Base-by-base conservation (phyloP, 192 early-diverging fungal species). In the Coemansia sp. region DNA sequence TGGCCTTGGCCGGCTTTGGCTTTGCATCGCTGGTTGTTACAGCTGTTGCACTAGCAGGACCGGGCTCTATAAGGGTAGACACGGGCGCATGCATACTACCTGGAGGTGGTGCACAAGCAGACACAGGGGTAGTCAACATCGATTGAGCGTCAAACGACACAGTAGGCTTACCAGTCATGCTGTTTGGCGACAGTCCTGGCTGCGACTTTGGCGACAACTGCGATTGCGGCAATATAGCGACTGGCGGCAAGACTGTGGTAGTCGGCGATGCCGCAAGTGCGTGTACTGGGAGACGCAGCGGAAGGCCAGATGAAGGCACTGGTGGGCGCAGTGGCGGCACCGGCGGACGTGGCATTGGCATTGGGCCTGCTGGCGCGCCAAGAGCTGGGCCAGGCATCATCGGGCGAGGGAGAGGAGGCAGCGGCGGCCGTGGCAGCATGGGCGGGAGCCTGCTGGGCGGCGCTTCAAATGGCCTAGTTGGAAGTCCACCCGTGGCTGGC, bases 161-260 rank as follows among this genome's bases (percentile, higher is more conserved):
- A 72, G 54, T 77, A 41, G 62, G 76, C 76, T 77, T 77, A 77
- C 76, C 76, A 63, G 57, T 34, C 36, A 41, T 70, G 63, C 55
- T 73, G 22, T 22, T 54, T 18, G 65, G 71, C 1, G 27, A 27
- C 27, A 27, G 27, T 27, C 27, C 27, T 27, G 27, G 27, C 27
- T 27, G 27, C 38, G 52, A 16, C 43, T 54, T 54, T 54, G 52
- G 52, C 52, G 9, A 31, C 27, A 31, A 27, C 52, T 54, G 46
- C 41, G 20, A 9, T 65, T 43, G 40, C 64, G 24, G 64, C 42
- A 18, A 29, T 18, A 29, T 33, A 33, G 64, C 2, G 11, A 18
- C n/a, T 29, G 40, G 27, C 27, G 64, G 27, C 12, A 44, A 59
- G 55, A 16, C 55, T 33, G 31, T 16, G 31, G 55, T 6, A 36